Evolutionary conservation across 2,329 filamentous ascomycete genomes (phyloP).

Genomic region (Penicillium sp.): DNA sequence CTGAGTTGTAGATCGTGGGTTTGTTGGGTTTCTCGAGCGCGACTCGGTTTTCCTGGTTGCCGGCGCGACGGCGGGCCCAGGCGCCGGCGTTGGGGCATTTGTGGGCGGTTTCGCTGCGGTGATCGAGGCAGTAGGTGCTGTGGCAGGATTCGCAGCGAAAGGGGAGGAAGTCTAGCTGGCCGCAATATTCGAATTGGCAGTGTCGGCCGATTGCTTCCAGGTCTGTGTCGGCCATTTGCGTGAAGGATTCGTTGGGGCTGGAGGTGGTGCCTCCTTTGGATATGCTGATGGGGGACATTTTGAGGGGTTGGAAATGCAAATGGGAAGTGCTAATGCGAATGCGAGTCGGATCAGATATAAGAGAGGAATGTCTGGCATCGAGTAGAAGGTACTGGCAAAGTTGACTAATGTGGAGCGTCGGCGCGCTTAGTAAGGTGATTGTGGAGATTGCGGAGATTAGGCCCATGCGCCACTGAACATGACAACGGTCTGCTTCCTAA

Average conservation of each 20-base stretch:
- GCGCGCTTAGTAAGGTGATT: conserved; percentile 9
- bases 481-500: too few relatives aligned
- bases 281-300: conserved; percentile 26
- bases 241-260: conserved; percentile 28
- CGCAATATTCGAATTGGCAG: conserved; percentile 87
- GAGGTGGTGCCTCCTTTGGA: conserved; percentile 17
- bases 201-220: conserved; percentile 81
- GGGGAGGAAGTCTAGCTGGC: conserved; percentile 91
- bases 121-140: conserved; percentile 83
- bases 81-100: conserved; percentile 58
- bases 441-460: conserved; percentile 7
- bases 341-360: not conserved
- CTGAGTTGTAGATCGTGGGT: conserved; percentile 52
- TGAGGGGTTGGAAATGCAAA: not conserved
- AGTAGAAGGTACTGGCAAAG: conserved; percentile 20
- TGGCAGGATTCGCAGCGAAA: conserved; percentile 88
- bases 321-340: not conserved
- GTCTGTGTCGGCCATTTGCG: conserved; percentile 57
- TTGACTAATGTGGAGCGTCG: conserved; percentile 25
- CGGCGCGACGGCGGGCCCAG: conserved; percentile 52
- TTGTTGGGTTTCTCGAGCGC: conserved; percentile 50
- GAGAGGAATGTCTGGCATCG: not conserved
- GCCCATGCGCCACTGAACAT: too few relatives aligned
- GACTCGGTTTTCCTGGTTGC: conserved; percentile 25
- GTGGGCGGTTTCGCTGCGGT: conserved; percentile 80